Evolutionary conservation across 306 rosid species (phyloP).

Genomic region (Malus fusca): DNA sequence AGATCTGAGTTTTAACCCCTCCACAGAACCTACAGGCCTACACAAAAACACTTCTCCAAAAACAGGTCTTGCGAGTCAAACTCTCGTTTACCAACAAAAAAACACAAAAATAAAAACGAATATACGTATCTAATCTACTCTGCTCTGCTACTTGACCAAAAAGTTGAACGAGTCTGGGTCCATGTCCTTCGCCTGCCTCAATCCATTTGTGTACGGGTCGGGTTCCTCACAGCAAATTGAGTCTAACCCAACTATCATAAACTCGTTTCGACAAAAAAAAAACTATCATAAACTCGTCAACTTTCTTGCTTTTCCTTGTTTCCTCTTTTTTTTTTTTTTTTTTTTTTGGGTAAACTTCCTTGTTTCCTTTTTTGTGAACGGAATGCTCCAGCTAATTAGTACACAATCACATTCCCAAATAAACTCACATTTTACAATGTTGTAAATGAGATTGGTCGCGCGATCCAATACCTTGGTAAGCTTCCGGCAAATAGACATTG

Average conservation of each 20-base stretch:
- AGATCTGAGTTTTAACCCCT: conserved; percentile 5
- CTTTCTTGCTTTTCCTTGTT: neutral
- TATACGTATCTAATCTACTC: neutral
- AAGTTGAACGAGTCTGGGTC: conserved; percentile 33
- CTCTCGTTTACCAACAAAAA: neutral
- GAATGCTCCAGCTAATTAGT: too few relatives aligned
- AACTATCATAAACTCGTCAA: neutral
- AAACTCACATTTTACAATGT: too few relatives aligned
- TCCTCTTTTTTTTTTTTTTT: too few relatives aligned
- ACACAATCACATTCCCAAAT: too few relatives aligned
- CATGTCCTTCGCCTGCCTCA: conserved; percentile 2
- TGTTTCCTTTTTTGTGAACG: neutral
- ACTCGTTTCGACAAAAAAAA: neutral
- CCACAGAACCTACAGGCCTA: neutral
- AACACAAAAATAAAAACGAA: too few relatives aligned
- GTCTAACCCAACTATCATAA: neutral
- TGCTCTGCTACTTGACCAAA: conserved; percentile 36
- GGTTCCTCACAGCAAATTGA: neutral
- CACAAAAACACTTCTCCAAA: neutral
- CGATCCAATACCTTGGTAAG: too few relatives aligned
- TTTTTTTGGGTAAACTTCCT: too few relatives aligned
- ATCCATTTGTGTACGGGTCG: conserved; percentile 3
- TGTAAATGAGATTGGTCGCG: too few relatives aligned
- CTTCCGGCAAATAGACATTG: too few relatives aligned
- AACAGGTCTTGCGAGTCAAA: neutral